Evolutionary conservation across 768 basidiomycete genomes (phyloP).

Genomic region (Tulasnella sp.): DNA sequence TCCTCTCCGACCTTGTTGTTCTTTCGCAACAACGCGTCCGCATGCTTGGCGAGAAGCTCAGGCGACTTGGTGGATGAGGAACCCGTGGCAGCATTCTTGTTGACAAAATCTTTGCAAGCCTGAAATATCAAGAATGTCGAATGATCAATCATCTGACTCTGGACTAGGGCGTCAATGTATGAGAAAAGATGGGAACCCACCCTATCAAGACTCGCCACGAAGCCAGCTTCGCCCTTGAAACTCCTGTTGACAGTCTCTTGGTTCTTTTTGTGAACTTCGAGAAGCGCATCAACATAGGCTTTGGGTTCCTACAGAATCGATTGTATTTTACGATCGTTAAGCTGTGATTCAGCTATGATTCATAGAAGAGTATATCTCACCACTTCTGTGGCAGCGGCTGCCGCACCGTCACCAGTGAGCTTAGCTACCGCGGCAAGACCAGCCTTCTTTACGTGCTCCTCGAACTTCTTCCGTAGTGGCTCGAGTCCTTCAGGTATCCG

Average conservation of each 20-base stretch:
- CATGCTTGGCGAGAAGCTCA: slow-evolving; percentile 84
- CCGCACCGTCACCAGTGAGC: slow-evolving; percentile 43
- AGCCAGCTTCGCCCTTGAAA: slow-evolving; percentile 87
- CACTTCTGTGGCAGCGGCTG: slow-evolving; percentile 39
- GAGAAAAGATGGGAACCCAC: slow-evolving; percentile 22
- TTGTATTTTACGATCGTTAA: neutral
- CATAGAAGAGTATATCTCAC: slow-evolving; percentile 26
- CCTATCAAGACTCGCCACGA: slow-evolving; percentile 78
- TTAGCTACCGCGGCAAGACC: slow-evolving; percentile 75
- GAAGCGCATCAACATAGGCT: slow-evolving; percentile 82
- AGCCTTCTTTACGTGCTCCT: slow-evolving; percentile 88
- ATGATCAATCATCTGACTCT: neutral
- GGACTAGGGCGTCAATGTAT: neutral
- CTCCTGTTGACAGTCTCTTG: slow-evolving; percentile 76
- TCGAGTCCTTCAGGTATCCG: slow-evolving; percentile 86
- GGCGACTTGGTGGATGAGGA: slow-evolving; percentile 77
- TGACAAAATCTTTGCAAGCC: slow-evolving; percentile 93
- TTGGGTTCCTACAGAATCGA: slow-evolving; percentile 57
- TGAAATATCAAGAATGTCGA: slow-evolving; percentile 27
- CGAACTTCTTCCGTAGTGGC: slow-evolving; percentile 83
- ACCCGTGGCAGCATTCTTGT: slow-evolving; percentile 82
- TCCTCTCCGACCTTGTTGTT: slow-evolving; percentile 94
- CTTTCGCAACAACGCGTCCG: slow-evolving; percentile 81
- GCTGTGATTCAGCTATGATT: neutral
- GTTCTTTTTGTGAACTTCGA: slow-evolving; percentile 89